These are phyloP conservation scores for Aspergillus brunneoviolaceus DNA, from an alignment of 2,329 filamentous ascomycete species.

Conservation along the genomic window DNA sequence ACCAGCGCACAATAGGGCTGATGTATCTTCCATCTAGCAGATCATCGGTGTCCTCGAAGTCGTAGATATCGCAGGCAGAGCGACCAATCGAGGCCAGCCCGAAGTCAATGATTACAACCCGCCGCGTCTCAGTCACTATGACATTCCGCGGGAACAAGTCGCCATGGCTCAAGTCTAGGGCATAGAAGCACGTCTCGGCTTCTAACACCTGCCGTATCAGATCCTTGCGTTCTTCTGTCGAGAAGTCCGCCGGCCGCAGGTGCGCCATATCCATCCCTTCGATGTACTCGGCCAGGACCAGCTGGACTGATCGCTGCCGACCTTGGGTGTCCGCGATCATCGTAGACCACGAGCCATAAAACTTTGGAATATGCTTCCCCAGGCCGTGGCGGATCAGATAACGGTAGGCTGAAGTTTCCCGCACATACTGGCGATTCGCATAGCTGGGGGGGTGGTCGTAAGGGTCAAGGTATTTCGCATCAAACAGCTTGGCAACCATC, in stretches of 20 bases:
- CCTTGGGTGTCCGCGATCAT: not conserved
- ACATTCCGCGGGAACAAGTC: not conserved
- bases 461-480: not conserved
- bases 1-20: not conserved
- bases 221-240: not conserved
- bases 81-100: not conserved
- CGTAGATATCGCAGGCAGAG: not conserved
- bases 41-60: not conserved
- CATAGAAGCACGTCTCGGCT: not conserved
- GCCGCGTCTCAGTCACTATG: not conserved
- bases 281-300: not conserved
- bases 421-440: not conserved
- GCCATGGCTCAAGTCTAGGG: not conserved
- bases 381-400: not conserved
- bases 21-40: not conserved
- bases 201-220: not conserved
- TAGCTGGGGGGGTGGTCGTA: not conserved
- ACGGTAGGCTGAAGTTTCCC: not conserved
- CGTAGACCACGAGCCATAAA: not conserved
- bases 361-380: not conserved
- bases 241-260: not conserved
- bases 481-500: not conserved
- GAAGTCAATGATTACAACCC: not conserved
- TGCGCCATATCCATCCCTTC: not conserved
- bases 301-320: not conserved